Evolutionary conservation across 352 stramenopile species (phyloP), one percentile per base, ranked within the genome.

Genomic region (Lagenidium sp.): DNA sequence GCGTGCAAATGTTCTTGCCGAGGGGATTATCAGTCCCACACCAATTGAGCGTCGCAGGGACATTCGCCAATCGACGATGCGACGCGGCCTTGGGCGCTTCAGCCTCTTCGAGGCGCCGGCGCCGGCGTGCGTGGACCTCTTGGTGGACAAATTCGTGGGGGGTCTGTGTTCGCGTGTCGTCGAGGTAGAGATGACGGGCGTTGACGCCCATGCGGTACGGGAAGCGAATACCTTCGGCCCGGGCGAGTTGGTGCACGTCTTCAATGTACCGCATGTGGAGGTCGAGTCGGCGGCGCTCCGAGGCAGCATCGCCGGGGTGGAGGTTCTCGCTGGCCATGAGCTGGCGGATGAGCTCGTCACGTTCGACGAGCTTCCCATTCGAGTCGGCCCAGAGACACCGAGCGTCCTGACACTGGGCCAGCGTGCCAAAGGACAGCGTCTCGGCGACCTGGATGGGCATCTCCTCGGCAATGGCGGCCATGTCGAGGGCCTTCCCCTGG

Each of bases 131-230:
- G 25, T 63, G 50, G 25, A 69, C 39, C 34, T 88, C 72, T 45
- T 84, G 75, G 21, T 67, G 38, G 15, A 85, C 71, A 53, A 88
- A 84, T 24, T 78, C 50, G 13, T 37, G 44, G n/a, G 70, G 50
- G 0, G 52, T 69, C 41, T 74, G 57, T 4, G 32, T 53, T 26
- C 61, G 54, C 6, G 60, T 46, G 30, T 60, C 43, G 16, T 85
- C 75, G 20, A 77, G 46, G 39, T 78, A 77, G 42, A 88, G 60
- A 49, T 88, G 75, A 11, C 73, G 63, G 18, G 63, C 32, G 47
- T 76, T 86, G 41, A 91, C 68, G 32, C 78, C 78, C 59, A 82
- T 68, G 4, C 54, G 43, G 60, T 85, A 85, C 31, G 69, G 50
- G 24, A 91, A 85, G 11, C 38, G 22, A 24, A 83, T 45, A n/a